A percentile compares a stretch with the other conserved stretches of the same genome.
phyloP scores from a whole-genome alignment of 257 asterid genomes.

The Pogostemon cablin region DNA sequence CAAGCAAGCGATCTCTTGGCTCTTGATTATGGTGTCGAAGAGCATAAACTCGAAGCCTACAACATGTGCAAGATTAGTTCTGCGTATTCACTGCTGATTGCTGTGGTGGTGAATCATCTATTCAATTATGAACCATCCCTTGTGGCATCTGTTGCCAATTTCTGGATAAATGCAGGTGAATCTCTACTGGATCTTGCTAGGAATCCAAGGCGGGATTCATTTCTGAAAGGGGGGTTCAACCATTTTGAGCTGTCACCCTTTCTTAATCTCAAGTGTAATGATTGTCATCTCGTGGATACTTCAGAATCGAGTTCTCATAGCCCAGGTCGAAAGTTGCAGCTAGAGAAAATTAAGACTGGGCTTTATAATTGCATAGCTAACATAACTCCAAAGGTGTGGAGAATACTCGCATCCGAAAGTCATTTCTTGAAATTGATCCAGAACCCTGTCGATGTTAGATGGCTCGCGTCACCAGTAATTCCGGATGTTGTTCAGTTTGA shows the following conservation, averaged over 20 bases:
- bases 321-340: conserved; percentile 26
- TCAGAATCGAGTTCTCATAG: neutral
- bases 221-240: neutral
- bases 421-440: conserved; percentile 43
- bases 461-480: conserved; percentile 36
- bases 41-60: conserved; percentile 43
- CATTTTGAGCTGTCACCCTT: conserved; percentile 24
- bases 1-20: conserved; percentile 45
- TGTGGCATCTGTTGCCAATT: conserved; percentile 44
- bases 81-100: conserved; percentile 70
- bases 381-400: conserved; percentile 51
- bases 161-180: conserved; percentile 68
- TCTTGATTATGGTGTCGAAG: conserved; percentile 19
- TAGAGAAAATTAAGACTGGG: conserved; percentile 38
- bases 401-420: conserved; percentile 43
- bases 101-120: conserved; percentile 58
- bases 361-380: conserved; percentile 42
- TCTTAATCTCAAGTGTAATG: conserved; percentile 32
- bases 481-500: conserved; percentile 17
- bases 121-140: conserved; percentile 55
- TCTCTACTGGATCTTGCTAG: conserved; percentile 47
- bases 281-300: conserved; percentile 21
- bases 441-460: conserved; percentile 50
- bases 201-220: conserved; percentile 37
- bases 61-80: conserved; percentile 48